Conservation (phyloP, 805 yeast species). For the Blastobotrys chiropterorum region DNA sequence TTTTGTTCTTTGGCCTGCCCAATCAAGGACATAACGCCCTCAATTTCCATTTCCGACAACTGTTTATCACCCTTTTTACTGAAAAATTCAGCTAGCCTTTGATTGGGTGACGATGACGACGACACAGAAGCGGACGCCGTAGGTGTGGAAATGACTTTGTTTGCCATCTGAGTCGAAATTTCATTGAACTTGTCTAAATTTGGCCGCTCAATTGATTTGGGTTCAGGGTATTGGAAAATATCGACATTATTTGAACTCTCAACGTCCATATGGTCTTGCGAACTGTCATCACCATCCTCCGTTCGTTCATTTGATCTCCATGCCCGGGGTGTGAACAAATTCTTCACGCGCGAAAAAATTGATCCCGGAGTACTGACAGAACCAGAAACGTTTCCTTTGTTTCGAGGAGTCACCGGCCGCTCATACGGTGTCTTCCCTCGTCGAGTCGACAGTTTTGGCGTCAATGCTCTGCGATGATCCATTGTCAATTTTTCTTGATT, state of each 20-base stretch:
- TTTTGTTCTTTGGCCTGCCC: constrained; percentile 11
- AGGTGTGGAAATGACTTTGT: not conserved
- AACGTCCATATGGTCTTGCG: not conserved
- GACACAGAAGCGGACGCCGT: not conserved
- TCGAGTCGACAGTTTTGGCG: constrained; percentile 1
- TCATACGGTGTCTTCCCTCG: constrained; percentile 5
- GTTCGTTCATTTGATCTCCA: constrained; percentile 3
- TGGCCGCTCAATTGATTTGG: constrained; percentile 8
- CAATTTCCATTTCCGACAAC: constrained; percentile 65
- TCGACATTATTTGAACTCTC: not conserved
- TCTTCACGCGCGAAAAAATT: constrained; percentile 8
- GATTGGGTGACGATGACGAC: constrained; percentile 41
- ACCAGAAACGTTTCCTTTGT: not conserved
- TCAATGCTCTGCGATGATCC: not conserved
- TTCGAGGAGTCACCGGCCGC: not conserved
- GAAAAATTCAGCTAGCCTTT: constrained; percentile 62
- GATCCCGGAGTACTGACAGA: not conserved
- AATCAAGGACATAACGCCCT: constrained; percentile 45
- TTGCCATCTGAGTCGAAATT: not conserved
- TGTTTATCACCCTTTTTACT: constrained; percentile 70
- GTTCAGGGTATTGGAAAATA: constrained; percentile 4
- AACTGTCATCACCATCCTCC: not conserved
- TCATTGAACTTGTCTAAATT: constrained; percentile 4
- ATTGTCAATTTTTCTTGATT: not conserved
- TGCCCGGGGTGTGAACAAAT: constrained; percentile 5